Evolutionary conservation across 2,329 filamentous ascomycete genomes (phyloP).

Genomic region (Alternaria burnsii): DNA sequence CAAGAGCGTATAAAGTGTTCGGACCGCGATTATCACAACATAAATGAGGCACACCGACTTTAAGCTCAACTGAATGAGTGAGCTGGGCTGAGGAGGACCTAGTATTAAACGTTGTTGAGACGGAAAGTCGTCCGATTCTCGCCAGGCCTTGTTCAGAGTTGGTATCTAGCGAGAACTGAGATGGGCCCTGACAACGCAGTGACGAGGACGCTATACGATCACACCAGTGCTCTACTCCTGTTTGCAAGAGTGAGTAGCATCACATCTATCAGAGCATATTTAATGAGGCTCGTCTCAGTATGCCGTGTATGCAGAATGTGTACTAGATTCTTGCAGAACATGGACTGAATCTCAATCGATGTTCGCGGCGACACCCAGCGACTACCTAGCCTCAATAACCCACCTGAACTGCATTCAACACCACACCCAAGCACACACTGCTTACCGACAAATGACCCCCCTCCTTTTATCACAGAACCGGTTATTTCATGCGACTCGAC

Average conservation of each 20-base stretch:
- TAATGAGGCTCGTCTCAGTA: background rate
- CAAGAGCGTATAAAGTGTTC: conserved; percentile 24
- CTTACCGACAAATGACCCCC: background rate
- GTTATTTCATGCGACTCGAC: background rate
- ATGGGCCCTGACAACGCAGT: background rate
- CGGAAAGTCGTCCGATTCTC: too few species aligned
- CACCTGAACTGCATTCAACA: background rate
- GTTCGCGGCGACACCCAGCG: background rate
- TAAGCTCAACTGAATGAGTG: background rate
- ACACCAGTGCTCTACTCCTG: background rate
- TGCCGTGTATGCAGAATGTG: background rate
- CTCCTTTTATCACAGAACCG: background rate
- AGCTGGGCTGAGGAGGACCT: background rate
- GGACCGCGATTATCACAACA: background rate
- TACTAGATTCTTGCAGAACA: background rate
- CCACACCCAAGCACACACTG: background rate
- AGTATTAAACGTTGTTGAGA: background rate
- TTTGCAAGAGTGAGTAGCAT: background rate
- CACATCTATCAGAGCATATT: background rate
- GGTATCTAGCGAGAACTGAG: background rate
- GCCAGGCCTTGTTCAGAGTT: background rate
- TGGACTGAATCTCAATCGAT: background rate
- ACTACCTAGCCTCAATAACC: background rate
- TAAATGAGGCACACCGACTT: background rate
- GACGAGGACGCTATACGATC: background rate